Conservation (phyloP, 2,329 filamentous ascomycete species). For the Colletotrichum gigasporum region DNA sequence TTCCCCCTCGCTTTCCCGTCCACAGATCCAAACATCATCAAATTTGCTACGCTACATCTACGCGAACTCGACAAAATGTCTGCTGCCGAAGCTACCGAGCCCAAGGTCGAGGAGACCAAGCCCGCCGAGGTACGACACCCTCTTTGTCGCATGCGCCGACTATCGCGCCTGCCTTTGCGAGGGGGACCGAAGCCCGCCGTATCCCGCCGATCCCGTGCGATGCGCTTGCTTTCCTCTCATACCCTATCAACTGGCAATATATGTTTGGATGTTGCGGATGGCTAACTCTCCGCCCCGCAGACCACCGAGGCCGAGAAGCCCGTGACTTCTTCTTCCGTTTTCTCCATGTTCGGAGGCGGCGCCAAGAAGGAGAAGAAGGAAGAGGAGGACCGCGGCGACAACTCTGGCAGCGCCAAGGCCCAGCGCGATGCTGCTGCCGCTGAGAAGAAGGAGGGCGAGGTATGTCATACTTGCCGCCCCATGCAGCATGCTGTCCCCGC, state of each 20-base stretch:
- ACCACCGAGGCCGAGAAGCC: constrained; percentile 46
- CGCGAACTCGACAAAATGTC: constrained; percentile 52
- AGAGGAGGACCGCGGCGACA: constrained; percentile 83
- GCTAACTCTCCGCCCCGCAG: constrained; percentile 4
- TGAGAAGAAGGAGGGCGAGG: constrained; percentile 66
- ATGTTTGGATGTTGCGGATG: not conserved
- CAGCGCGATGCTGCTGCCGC: constrained; percentile 71
- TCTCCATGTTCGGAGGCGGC: constrained; percentile 98
- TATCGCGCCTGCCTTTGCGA: not conserved
- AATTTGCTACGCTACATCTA: not conserved
- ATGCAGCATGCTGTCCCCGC: not conserved
- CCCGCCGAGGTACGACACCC: constrained; percentile 34
- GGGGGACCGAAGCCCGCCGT: not conserved
- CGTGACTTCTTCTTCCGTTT: constrained; percentile 74
- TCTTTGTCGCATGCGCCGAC: constrained; percentile 10
- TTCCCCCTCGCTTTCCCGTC: not conserved
- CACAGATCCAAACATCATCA: constrained; percentile 19
- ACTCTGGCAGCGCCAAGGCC: constrained; percentile 87
- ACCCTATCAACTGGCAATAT: not conserved
- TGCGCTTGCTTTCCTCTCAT: not conserved
- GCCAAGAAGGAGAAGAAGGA: constrained; percentile 97
- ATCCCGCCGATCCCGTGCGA: not conserved
- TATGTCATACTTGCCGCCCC: constrained; percentile 42
- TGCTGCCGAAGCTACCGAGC: constrained; percentile 60
- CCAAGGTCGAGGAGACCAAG: constrained; percentile 63